Evolutionary conservation across 805 yeast genomes (phyloP), one percentile per base, ranked within the genome.

Genomic region (Wickerhamomyces alni): DNA sequence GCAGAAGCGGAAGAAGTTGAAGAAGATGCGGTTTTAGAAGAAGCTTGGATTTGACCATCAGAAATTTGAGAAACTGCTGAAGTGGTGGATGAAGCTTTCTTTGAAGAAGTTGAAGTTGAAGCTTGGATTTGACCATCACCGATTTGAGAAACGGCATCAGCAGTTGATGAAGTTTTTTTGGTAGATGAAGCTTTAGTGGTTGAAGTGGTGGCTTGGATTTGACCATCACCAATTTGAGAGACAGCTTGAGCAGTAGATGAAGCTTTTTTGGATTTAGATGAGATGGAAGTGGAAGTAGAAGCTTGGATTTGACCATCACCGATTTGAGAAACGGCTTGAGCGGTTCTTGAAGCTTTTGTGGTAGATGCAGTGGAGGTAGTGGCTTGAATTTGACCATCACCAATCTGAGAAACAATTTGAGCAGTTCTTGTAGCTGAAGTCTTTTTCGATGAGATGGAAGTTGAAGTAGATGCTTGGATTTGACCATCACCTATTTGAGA

Each of bases 71-170:
- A 66, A 36, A 66, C 49, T 19, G 62, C 54, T 32, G 62, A 53
- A 36, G 65, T 47, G 25, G 69, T 46, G 40, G 72, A 65, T 42
- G 69, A 31, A 13, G 25, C 17, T 31, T 31, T 31, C 12, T 6
- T 28, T 17, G 62, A 17, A 11, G 28, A 8, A 5, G 30, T 17
- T 2, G 30, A 11, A 13, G 39, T 24, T 5, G 38, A 12, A n/a
- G 30, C 30, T 53, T 67, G 73, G 39, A 63, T 58, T 48, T 67
- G 70, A 40, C 73, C 74, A 48, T 70, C 76, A 37, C 69, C 4
- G 30, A 30, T 36, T 30, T 30, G 51, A 59, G 66, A 66, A 34
- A 66, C 49, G 17, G 62, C 54, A 32, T 61, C 54, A 37, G 65
- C 47, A 24, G 69, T 46, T 41, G 72, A 65, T 42, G 69, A 29